Conservation (phyloP, 495 filamentous ascomycete genomes). For the Cairneyella variabilis region DNA sequence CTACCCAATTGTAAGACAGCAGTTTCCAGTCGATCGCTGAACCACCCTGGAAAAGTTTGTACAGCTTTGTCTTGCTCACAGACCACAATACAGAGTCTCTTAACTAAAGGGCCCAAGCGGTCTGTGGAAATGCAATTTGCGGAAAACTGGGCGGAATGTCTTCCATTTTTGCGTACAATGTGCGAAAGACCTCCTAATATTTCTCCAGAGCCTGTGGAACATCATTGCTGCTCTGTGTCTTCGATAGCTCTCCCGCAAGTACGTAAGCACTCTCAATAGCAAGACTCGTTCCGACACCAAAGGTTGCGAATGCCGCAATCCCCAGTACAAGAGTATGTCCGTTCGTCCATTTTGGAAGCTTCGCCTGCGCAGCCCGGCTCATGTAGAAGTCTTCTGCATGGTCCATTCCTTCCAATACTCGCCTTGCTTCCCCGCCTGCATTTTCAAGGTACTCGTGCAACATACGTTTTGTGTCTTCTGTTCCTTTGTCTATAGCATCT, state of each 20-base stretch:
- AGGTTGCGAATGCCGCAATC: conserved; percentile 47
- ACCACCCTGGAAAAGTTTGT: too few species aligned
- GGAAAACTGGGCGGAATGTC: too few species aligned
- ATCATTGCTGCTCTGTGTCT: too few species aligned
- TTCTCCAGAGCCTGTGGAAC: too few species aligned
- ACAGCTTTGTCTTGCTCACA: too few species aligned
- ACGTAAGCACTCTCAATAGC: conserved; percentile 47
- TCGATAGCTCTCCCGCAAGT: conserved; percentile 49
- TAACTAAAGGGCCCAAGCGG: too few species aligned
- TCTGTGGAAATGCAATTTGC: too few species aligned
- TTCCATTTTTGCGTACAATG: too few species aligned
- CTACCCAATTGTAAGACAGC: too few species aligned
- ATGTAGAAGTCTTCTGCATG: conserved; percentile 47
- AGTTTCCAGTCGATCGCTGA: too few species aligned
- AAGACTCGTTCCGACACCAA: conserved; percentile 43
- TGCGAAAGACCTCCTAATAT: too few species aligned
- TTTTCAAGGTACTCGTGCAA: conserved; percentile 36
- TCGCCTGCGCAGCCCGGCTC: conserved; percentile 38
- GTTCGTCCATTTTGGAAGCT: conserved; percentile 37
- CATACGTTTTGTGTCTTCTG: conserved; percentile 40
- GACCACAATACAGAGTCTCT: too few species aligned
- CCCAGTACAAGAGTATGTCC: conserved; percentile 46
- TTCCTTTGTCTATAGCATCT: conserved; percentile 36
- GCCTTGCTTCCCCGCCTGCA: conserved; percentile 40
- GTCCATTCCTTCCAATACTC: conserved; percentile 35